Evolutionary conservation across 306 rosid species (phyloP), one percentile per base, ranked within the genome.

Genomic region (Begonia loranthoides): DNA sequence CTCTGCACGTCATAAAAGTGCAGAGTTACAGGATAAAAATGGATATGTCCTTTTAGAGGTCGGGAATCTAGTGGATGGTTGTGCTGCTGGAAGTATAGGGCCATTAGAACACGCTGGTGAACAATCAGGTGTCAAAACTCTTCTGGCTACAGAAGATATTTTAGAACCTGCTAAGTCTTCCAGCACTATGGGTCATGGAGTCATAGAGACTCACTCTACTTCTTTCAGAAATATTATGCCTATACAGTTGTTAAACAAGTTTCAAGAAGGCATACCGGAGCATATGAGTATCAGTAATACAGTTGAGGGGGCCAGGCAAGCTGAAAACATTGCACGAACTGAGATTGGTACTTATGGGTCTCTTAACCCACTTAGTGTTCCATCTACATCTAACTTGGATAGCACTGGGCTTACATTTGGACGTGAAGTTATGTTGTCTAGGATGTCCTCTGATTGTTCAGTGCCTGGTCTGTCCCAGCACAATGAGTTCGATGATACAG

Each of bases 391-490:
- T 34, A 70, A 49, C 52, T 50, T 52, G 52, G 59, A 62, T 19
- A 46, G 43, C 51, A 58, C 39, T 68, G 58, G 55, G 52, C 62
- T 66, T 45, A 34, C 53, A 65, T 66, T 54, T 61, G 75, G 59
- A 61, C 56, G 44, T 28, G 78, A 75, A 50, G 74, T 61, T 66
- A 66, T 61, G 14, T 55, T 15, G 64, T 52, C 45, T 17, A 65
- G 59, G 69, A 22, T 38, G 12, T 58, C 72, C 53, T 34, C 79
- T 78, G 77, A 66, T 70, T 61, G 74, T 59, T 58, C 38, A 12
- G 64, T 59, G 68, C 55, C 66, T 59, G 65, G 70, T 67, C 67
- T 64, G 62, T 82, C 83, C 55, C 75, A 69, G 59, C 74, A 84
- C 51, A 80, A 72, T 60, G 61, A 72, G 63, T 76, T 76, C 71